phyloP scores from a whole-genome alignment of 2,329 filamentous ascomycete genomes.

The Bipolaris victoriae region DNA sequence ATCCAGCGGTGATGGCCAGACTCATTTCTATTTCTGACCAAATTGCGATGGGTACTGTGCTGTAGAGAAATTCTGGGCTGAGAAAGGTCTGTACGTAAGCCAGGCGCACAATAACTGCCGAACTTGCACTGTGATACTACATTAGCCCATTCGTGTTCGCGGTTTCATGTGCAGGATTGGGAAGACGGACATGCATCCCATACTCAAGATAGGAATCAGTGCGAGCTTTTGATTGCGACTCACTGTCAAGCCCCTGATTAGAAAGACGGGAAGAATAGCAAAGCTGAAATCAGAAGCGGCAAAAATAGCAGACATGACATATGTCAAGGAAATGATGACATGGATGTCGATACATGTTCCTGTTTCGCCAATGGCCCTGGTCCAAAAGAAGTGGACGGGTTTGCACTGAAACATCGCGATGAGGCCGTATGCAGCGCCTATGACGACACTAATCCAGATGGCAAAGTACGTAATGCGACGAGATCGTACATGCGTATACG shows the following conservation, averaged over 20 bases:
- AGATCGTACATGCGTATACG: constrained; percentile 45
- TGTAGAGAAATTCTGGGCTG: constrained; percentile 19
- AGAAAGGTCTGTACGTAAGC: constrained; percentile 21
- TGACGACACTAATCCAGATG: constrained; percentile 33
- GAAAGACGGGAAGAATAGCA: constrained; percentile 43
- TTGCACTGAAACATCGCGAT: constrained; percentile 55
- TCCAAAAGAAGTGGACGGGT: constrained; percentile 55
- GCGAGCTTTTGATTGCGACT: constrained; percentile 29
- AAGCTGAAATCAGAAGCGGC: constrained; percentile 20
- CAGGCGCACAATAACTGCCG: constrained; percentile 20
- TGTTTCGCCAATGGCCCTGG: constrained; percentile 37
- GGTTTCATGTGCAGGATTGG: too few species aligned
- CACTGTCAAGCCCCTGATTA: constrained; percentile 62
- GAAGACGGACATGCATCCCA: constrained; percentile 14
- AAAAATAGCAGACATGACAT: constrained; percentile 28
- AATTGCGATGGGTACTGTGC: constrained; percentile 22
- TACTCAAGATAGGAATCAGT: constrained; percentile 13
- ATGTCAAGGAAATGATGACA: constrained; percentile 58
- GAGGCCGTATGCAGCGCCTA: constrained; percentile 46
- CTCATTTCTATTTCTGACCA: constrained; percentile 25
- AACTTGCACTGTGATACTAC: constrained; percentile 7
- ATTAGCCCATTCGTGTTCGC: neutral
- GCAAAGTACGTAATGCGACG: constrained; percentile 25
- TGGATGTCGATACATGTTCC: constrained; percentile 51
- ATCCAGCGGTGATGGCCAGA: constrained; percentile 25